Percentiles rank a stretch among this genome's conserved stretches.
Conservation (phyloP, 306 rosid species). For the Hippophae gyantsensis region DNA sequence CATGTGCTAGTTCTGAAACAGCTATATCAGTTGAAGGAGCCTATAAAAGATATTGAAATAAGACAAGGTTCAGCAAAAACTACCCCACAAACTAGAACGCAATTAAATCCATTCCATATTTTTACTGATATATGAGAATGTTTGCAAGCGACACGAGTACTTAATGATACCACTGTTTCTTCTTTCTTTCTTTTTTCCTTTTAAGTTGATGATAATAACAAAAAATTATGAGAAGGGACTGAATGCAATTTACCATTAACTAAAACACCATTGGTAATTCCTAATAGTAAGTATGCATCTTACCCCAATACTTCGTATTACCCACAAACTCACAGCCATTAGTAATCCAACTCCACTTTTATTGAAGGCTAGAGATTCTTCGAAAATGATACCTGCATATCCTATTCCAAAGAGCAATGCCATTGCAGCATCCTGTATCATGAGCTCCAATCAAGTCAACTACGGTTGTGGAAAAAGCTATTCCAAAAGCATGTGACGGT, state of each 20-base stretch:
- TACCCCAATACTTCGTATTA: conserved; percentile 87
- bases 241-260: background rate
- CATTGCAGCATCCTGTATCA: conserved; percentile 80
- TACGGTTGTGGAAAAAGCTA: conserved; percentile 10
- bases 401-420: conserved; percentile 80
- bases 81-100: background rate
- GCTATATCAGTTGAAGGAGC: conserved; percentile 93
- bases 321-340: conserved; percentile 98
- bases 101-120: too few species aligned
- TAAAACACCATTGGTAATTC: background rate
- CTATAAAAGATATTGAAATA: conserved; percentile 27
- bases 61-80: conserved; percentile 7
- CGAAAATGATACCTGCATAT: conserved; percentile 91
- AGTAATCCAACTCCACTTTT: conserved; percentile 91
- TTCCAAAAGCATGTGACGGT: background rate
- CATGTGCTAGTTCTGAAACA: conserved; percentile 72
- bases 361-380: conserved; percentile 90
- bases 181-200: background rate
- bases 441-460: conserved; percentile 10
- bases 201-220: background rate
- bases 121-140: background rate
- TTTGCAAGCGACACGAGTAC: background rate
- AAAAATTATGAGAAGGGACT: background rate
- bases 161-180: background rate
- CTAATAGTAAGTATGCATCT: conserved; percentile 12